These are phyloP conservation scores for Cyclotella cryptica DNA, from an alignment of 108 stramenopile species.

Conservation along the genomic window DNA sequence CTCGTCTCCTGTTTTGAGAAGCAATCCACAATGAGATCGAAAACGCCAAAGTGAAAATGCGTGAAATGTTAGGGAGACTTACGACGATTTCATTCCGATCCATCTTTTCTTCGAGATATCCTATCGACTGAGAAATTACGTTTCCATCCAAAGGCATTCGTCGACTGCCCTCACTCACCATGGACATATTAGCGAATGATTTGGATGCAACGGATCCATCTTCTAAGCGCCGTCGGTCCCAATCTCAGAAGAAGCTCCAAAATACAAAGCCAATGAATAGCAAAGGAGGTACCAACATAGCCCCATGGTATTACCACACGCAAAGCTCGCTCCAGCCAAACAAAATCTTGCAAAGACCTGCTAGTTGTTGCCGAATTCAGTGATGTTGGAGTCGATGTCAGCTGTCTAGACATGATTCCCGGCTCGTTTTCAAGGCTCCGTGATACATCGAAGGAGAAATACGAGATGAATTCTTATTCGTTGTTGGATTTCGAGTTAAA, in stretches of 20 bases:
- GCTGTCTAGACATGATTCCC: neutral
- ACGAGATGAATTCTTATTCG: neutral
- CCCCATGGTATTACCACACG: conserved; percentile 77
- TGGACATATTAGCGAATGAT: conserved; percentile 6
- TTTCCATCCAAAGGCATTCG: conserved; percentile 15
- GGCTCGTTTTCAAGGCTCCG: neutral
- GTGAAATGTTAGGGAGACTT: no score
- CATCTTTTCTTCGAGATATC: conserved; percentile 40
- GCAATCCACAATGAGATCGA: no score
- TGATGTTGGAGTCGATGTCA: conserved; percentile 17
- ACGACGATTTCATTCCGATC: conserved; percentile 49
- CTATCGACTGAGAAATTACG: conserved; percentile 35
- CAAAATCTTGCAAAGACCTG: conserved; percentile 75
- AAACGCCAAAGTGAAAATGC: no score
- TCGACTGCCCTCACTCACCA: conserved; percentile 12
- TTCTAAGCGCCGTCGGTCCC: neutral
- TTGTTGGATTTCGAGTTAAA: conserved; percentile 17
- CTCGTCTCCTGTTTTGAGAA: conserved; percentile 27
- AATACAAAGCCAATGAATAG: conserved; percentile 63
- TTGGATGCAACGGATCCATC: conserved; percentile 9
- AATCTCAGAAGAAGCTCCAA: conserved; percentile 12
- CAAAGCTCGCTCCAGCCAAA: conserved; percentile 80
- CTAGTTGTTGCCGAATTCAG: conserved; percentile 59
- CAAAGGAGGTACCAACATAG: conserved; percentile 65
- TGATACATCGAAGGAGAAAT: neutral